Evolutionary conservation across 257 asterid species (phyloP).

Genomic region (Solanum lycopersicoides): DNA sequence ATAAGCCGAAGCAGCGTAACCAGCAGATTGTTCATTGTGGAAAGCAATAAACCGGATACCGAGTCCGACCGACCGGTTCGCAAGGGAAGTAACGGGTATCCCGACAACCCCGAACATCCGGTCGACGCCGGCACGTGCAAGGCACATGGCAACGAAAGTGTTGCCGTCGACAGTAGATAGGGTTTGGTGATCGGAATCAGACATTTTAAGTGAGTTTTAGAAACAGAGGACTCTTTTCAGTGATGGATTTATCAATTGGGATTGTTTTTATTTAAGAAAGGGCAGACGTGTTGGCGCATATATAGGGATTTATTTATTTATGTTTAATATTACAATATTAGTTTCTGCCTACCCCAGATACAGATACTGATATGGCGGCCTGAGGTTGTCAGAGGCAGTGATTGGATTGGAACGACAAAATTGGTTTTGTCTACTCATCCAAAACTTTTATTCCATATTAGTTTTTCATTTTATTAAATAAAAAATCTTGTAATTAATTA

Average conservation of each 20-base stretch:
- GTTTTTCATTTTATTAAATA: too few relatives aligned
- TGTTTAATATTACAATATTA: background rate
- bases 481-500: too few relatives aligned
- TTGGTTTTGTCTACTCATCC: background rate
- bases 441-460: background rate
- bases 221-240: background rate
- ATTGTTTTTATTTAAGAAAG: background rate
- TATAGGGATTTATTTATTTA: background rate
- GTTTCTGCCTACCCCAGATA: background rate
- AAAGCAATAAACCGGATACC: conserved; percentile 89
- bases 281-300: background rate
- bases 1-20: conserved; percentile 96
- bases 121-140: conserved; percentile 56
- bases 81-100: conserved; percentile 79
- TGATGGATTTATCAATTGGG: background rate
- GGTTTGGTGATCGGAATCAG: conserved; percentile 15
- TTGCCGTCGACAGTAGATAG: conserved; percentile 44
- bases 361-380: background rate
- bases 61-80: conserved; percentile 57
- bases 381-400: background rate
- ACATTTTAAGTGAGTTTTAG: conserved; percentile 17
- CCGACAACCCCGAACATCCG: conserved; percentile 90
- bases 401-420: background rate
- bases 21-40: conserved; percentile 96
- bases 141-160: conserved; percentile 61